phyloP scores from a whole-genome alignment of 441 rosid species.

The Croton setiger region DNA sequence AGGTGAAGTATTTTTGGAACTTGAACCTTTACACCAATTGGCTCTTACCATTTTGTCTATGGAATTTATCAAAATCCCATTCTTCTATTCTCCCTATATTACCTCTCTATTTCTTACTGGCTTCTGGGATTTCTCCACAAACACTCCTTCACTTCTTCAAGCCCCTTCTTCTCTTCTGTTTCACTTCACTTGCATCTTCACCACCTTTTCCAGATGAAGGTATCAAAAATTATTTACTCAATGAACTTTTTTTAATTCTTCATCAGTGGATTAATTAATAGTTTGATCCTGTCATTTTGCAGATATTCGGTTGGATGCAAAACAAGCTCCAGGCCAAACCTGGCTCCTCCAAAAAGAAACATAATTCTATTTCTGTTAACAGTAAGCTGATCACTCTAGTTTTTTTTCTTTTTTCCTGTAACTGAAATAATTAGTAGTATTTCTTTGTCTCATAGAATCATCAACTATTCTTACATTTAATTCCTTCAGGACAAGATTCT shows the following conservation, averaged over 20 bases:
- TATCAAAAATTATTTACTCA: not conserved
- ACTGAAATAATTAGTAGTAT: no score
- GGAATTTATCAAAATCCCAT: slow-evolving; percentile 24
- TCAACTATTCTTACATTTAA: no score
- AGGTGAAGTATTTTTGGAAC: slow-evolving; percentile 41
- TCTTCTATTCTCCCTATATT: slow-evolving; percentile 15
- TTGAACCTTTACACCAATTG: slow-evolving; percentile 35
- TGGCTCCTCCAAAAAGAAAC: slow-evolving; percentile 24
- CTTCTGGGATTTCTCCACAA: slow-evolving; percentile 13
- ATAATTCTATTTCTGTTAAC: slow-evolving; percentile 27
- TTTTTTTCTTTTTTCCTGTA: not conserved
- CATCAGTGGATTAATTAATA: not conserved
- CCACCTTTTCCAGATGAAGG: slow-evolving; percentile 33
- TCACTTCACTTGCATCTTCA: not conserved
- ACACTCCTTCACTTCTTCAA: not conserved
- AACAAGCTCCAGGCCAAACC: slow-evolving; percentile 40
- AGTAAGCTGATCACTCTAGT: slow-evolving; percentile 40
- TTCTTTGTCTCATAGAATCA: no score
- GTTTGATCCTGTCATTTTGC: slow-evolving; percentile 23
- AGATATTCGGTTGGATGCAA: slow-evolving; percentile 73
- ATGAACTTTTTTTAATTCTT: not conserved
- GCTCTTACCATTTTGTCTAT: slow-evolving; percentile 26
- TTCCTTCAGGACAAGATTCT: not conserved
- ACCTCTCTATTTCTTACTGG: slow-evolving; percentile 20
- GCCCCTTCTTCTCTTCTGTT: no score